Evolutionary conservation across 805 yeast genomes (phyloP), one percentile per base, ranked within the genome.

Genomic region (Suhomyces tanzawaensis): DNA sequence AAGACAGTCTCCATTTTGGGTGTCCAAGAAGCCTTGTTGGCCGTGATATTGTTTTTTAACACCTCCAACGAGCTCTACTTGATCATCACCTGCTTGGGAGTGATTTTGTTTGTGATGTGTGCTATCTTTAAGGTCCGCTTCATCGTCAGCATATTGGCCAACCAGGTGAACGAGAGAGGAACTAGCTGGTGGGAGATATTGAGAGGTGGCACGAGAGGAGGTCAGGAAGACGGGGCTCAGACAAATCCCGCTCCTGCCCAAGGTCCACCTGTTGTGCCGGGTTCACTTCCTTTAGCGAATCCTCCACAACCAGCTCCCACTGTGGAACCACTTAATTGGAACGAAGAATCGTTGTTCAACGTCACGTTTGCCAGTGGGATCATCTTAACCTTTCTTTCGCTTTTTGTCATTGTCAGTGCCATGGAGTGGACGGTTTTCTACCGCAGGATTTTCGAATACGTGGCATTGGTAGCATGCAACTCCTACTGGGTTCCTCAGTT

Each of bases 401-500:
- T 83, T 8, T 75, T 86, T 49, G 14, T 41, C 17, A 59, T 83
- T 0, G 39, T 82, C 34, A 79, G 76, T 47, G 72, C 83, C 9
- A 52, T 71, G 1, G 57, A 76, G 32, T 85, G 93, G 95, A 81
- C 89, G 28, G 67, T 67, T 15, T 62, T 56, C 14, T 62, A 76
- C 26, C 63, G 95, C 39, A 58, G 57, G 19, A 48, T 66, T 1
- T 76, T 81, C 51, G 96, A 88, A 53, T 78, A 74, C 39, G 36
- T 73, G 4, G 61, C 75, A 1, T 56, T 82, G 7, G 42, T 79
- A 2, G 34, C 71, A 1, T 49, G 82, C 19, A 84, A 80, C 56
- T 84, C 95, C 1, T 82, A 76, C 48, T 89, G 96, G 96, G 48
- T 85, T 12, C 96, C 97, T 1, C 98, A 90, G 58, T 82, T 86